Conservation (phyloP, 148 eudicot genomes). For the Cornus florida region DNA sequence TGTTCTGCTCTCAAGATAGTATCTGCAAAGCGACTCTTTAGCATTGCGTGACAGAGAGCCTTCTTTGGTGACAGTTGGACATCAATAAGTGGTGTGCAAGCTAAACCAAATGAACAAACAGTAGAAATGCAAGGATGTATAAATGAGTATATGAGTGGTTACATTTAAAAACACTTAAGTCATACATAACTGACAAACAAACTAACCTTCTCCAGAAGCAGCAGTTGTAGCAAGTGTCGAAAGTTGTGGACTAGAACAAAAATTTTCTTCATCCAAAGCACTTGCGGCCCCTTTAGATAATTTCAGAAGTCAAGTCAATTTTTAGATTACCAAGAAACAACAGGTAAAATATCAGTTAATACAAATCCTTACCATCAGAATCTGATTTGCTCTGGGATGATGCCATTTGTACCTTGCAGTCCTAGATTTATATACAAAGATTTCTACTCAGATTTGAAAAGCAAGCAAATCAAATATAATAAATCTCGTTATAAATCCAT, state of each 20-base stretch:
- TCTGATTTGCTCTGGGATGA: too few relatives aligned
- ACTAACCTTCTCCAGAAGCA: constrained; percentile 42
- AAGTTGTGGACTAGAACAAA: constrained; percentile 14
- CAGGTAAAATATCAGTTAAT: background rate
- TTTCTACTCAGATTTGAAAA: background rate
- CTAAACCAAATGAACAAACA: constrained; percentile 28
- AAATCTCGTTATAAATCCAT: too few relatives aligned
- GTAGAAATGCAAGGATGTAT: background rate
- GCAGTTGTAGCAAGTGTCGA: constrained; percentile 24
- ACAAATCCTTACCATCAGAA: too few relatives aligned
- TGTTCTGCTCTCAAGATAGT: constrained; percentile 71
- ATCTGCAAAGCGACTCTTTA: constrained; percentile 78
- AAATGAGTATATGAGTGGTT: background rate
- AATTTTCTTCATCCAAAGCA: constrained; percentile 38
- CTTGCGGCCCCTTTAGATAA: constrained; percentile 43
- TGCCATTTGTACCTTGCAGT: too few relatives aligned
- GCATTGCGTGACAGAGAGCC: constrained; percentile 78
- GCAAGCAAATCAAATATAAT: too few relatives aligned
- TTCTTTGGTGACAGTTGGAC: constrained; percentile 58
- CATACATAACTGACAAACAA: background rate
- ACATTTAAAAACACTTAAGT: background rate
- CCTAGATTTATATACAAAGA: too few relatives aligned
- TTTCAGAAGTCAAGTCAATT: constrained; percentile 4
- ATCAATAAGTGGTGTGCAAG: constrained; percentile 34
- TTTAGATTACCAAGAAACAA: background rate